Evolutionary conservation across 2,329 filamentous ascomycete species (phyloP).

Genomic region (Onygena corvina): DNA sequence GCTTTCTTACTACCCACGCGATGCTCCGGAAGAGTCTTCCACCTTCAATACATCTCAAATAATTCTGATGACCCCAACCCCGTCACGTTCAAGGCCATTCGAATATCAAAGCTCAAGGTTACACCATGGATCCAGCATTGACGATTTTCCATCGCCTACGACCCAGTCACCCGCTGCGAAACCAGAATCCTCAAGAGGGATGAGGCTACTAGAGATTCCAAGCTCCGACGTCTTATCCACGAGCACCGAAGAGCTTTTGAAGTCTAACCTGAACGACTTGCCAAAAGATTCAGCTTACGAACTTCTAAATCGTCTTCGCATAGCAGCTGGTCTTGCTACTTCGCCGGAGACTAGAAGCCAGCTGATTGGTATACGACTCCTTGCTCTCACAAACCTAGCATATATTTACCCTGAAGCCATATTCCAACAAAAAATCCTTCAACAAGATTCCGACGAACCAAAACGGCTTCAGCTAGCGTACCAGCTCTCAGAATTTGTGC

Average conservation of each 20-base stretch:
- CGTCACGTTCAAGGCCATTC: constrained; percentile 55
- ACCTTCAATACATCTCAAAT: constrained; percentile 22
- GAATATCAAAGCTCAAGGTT: constrained; percentile 41
- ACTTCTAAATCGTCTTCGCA: constrained; percentile 66
- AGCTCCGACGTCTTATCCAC: constrained; percentile 33
- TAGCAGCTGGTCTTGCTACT: constrained; percentile 64
- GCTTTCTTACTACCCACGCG: constrained; percentile 60
- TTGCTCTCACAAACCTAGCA: constrained; percentile 81
- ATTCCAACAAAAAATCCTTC: constrained; percentile 77
- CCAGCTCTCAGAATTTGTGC: constrained; percentile 83
- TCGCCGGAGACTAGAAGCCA: constrained; percentile 57
- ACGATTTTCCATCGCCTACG: constrained; percentile 43
- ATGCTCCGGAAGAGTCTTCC: constrained; percentile 16
- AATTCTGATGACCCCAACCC: constrained; percentile 60
- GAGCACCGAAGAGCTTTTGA: constrained; percentile 29
- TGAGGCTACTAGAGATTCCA: constrained; percentile 54
- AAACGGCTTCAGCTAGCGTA: constrained; percentile 79
- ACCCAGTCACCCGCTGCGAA: constrained; percentile 27
- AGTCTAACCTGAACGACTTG: constrained; percentile 46
- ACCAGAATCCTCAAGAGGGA: constrained; percentile 27
- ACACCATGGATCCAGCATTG: constrained; percentile 33
- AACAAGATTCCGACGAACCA: constrained; percentile 79
- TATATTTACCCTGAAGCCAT: constrained; percentile 73
- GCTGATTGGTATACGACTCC: constrained; percentile 65
- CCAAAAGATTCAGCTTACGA: constrained; percentile 69